Evolutionary conservation across 176 grass and related monocot species (phyloP).

Genomic region (Lolium perenne): DNA sequence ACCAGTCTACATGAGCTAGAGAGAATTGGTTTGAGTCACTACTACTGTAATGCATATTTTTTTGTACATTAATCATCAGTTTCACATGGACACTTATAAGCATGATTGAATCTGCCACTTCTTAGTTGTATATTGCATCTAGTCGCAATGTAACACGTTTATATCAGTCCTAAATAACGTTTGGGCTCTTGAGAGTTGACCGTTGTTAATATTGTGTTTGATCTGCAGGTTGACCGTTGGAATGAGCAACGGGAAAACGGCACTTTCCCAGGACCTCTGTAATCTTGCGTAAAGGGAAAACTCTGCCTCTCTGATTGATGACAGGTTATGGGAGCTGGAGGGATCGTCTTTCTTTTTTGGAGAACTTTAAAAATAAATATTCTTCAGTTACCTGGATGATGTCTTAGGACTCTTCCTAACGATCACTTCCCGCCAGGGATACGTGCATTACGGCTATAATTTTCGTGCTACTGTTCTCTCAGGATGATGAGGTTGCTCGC

Average conservation of each 20-base stretch:
- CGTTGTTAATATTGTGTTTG: conserved; percentile 1
- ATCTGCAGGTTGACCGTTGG: conserved; percentile 83
- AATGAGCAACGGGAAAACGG: conserved; percentile 94
- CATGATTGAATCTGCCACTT: background rate
- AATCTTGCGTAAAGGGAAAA: background rate
- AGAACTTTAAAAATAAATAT: background rate
- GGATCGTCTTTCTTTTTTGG: conserved; percentile 2
- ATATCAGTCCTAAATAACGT: background rate
- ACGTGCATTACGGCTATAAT: background rate
- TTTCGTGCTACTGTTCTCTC: background rate
- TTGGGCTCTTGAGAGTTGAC: background rate
- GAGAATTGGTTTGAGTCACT: background rate
- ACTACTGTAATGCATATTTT: background rate
- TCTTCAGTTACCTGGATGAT: conserved; percentile 8
- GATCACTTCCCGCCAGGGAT: background rate
- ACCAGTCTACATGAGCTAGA: background rate
- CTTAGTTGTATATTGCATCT: background rate
- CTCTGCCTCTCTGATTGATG: background rate
- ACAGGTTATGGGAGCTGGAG: background rate
- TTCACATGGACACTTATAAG: background rate
- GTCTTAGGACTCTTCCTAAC: conserved; percentile 17
- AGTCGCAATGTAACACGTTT: background rate
- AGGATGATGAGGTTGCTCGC: background rate
- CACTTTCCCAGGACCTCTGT: conserved; percentile 78
- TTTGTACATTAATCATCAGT: background rate